These are phyloP conservation scores for Yamadazyma philogaea DNA, from an alignment of 805 yeast genomes.

Conservation along the genomic window DNA sequence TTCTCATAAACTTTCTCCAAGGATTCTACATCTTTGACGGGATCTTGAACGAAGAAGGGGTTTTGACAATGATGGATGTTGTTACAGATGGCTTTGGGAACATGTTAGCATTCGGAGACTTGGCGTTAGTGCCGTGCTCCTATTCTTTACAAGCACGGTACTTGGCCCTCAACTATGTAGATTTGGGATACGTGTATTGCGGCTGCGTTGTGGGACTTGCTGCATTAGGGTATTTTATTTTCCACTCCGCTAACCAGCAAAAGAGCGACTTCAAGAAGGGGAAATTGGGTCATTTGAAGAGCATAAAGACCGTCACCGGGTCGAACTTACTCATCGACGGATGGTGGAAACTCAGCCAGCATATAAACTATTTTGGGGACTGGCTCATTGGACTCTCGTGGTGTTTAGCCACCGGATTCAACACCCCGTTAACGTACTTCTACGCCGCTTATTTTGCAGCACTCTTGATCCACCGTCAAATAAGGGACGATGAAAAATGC, in stretches of 20 bases:
- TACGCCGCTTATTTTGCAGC: constrained; percentile 80
- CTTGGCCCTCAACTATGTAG: constrained; percentile 49
- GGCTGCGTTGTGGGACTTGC: constrained; percentile 47
- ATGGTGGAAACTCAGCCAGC: constrained; percentile 95
- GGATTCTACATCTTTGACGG: constrained; percentile 87
- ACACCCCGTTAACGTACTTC: constrained; percentile 81
- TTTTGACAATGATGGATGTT: constrained; percentile 90
- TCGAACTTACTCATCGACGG: constrained; percentile 82
- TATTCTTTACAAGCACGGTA: constrained; percentile 85
- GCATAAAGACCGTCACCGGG: constrained; percentile 69
- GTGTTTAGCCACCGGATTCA: constrained; percentile 86
- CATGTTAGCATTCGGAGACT: constrained; percentile 93
- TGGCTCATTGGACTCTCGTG: constrained; percentile 89
- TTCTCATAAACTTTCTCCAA: constrained; percentile 67
- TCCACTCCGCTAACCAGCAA: constrained; percentile 80
- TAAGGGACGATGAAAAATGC: constrained; percentile 90
- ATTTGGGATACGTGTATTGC: constrained; percentile 45
- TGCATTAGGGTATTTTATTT: constrained; percentile 70
- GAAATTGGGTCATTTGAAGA: constrained; percentile 56
- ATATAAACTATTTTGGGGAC: constrained; percentile 93
- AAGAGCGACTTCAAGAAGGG: constrained; percentile 83
- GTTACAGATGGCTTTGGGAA: constrained; percentile 97
- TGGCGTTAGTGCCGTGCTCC: constrained; percentile 88
- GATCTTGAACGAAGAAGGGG: constrained; percentile 85
- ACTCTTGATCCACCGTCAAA: constrained; percentile 82